Evolutionary conservation across 2,329 filamentous ascomycete species (phyloP).

Genomic region (Zasmidium angulare): DNA sequence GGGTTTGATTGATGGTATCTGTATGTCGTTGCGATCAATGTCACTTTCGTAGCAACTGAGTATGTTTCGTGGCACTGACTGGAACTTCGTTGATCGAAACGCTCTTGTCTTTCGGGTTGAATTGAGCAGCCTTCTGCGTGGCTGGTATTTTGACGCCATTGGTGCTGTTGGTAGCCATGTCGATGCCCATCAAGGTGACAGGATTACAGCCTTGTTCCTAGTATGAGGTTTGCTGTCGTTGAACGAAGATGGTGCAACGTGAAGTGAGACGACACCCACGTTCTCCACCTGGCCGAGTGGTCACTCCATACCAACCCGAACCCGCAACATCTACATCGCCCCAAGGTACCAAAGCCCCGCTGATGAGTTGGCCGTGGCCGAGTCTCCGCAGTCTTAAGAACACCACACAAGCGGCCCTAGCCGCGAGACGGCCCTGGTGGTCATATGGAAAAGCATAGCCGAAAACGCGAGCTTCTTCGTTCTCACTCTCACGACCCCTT

Average conservation of each 20-base stretch:
- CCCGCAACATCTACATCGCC: background rate
- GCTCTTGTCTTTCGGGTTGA: constrained; percentile 14
- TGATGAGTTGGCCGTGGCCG: background rate
- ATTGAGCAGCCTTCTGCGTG: constrained; percentile 19
- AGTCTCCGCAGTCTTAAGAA: background rate
- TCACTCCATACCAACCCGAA: background rate
- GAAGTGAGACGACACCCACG: background rate
- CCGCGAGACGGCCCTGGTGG: background rate
- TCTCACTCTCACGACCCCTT: background rate
- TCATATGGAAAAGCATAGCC: background rate
- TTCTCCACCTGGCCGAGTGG: background rate
- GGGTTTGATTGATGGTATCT: constrained; percentile 16
- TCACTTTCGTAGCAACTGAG: too few relatives aligned
- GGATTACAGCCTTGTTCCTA: background rate
- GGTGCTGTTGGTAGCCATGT: background rate
- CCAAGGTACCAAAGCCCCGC: background rate
- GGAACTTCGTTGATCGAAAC: constrained; percentile 19
- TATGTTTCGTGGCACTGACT: constrained; percentile 5
- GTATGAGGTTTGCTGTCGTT: too few relatives aligned
- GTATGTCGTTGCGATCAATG: too few relatives aligned
- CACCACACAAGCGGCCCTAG: background rate
- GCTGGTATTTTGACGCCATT: constrained; percentile 11
- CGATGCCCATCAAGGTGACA: background rate
- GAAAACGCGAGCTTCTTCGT: background rate
- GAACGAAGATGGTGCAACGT: background rate